Conservation (phyloP, 208 protist genomes). For the Angomonas ambiguus region DNA sequence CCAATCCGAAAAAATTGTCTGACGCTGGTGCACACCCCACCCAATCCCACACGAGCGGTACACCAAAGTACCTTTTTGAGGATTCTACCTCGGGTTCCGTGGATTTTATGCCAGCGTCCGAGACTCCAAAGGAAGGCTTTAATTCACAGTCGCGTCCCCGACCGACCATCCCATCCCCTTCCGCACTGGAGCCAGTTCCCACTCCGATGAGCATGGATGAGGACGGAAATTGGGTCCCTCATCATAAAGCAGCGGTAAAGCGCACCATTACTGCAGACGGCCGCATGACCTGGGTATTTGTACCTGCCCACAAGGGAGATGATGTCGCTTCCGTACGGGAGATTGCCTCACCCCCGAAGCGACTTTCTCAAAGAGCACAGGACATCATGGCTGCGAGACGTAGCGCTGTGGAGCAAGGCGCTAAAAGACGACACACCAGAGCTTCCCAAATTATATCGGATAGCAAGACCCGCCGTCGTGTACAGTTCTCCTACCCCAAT, state of each 20-base stretch:
- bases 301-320: constrained; percentile 27
- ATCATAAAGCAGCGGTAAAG: constrained; percentile 33
- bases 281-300: constrained; percentile 49
- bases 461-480: constrained; percentile 2
- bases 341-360: constrained; percentile 43
- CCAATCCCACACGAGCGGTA: constrained; percentile 11
- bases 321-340: constrained; percentile 20
- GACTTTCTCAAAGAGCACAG: constrained; percentile 61
- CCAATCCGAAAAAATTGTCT: constrained; percentile 4
- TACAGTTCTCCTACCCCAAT: neutral
- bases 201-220: constrained; percentile 35
- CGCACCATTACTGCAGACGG: constrained; percentile 43
- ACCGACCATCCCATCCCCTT: constrained; percentile 42
- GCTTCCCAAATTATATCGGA: constrained; percentile 16
- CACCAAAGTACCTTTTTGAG: constrained; percentile 17
- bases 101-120: constrained; percentile 11
- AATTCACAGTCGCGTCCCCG: constrained; percentile 15
- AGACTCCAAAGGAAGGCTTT: constrained; percentile 8
- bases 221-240: constrained; percentile 27
- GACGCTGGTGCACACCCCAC: constrained; percentile 10
- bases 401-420: constrained; percentile 28
- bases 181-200: constrained; percentile 28
- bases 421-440: constrained; percentile 28
- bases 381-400: constrained; percentile 46
- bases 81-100: constrained; percentile 17